phyloP scores from a whole-genome alignment of 2,329 filamentous ascomycete species.

The Colletotrichum limetticola region DNA sequence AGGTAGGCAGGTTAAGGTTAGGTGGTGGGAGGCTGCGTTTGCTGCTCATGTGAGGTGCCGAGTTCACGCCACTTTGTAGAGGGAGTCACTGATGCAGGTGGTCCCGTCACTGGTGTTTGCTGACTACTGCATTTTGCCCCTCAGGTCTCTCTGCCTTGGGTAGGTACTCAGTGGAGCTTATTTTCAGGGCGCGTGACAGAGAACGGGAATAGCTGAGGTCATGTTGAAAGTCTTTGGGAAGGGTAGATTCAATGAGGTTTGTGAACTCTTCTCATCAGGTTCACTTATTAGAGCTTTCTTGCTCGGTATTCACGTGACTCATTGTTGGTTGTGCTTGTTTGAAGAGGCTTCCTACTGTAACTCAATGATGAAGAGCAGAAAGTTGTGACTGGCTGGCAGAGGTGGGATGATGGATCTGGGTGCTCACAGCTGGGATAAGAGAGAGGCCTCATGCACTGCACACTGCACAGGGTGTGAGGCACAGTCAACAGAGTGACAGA shows the following conservation, averaged over 20 bases:
- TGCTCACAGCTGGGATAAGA: background rate
- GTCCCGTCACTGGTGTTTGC: background rate
- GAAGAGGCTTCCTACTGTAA: background rate
- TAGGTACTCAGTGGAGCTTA: background rate
- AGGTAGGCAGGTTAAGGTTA: background rate
- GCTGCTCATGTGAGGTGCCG: conserved; percentile 17
- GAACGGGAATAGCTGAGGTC: background rate
- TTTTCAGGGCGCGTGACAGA: background rate
- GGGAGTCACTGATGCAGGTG: conserved; percentile 18
- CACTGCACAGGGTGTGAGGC: background rate
- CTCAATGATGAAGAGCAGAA: background rate
- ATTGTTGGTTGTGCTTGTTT: background rate
- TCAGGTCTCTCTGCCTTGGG: background rate
- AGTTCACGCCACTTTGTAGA: conserved; percentile 20
- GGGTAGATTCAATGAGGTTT: background rate
- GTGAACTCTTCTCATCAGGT: background rate
- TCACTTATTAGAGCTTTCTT: background rate
- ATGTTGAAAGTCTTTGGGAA: background rate
- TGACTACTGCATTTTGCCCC: background rate
- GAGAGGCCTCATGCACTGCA: background rate
- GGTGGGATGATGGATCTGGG: background rate
- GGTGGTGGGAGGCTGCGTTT: background rate
- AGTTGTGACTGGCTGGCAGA: background rate
- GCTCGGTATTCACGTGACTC: background rate
- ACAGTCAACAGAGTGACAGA: background rate